Evolutionary conservation across 371 early-diverging fungal genomes (phyloP), one percentile per base, ranked within the genome.

Genomic region (Mortierella sp.): DNA sequence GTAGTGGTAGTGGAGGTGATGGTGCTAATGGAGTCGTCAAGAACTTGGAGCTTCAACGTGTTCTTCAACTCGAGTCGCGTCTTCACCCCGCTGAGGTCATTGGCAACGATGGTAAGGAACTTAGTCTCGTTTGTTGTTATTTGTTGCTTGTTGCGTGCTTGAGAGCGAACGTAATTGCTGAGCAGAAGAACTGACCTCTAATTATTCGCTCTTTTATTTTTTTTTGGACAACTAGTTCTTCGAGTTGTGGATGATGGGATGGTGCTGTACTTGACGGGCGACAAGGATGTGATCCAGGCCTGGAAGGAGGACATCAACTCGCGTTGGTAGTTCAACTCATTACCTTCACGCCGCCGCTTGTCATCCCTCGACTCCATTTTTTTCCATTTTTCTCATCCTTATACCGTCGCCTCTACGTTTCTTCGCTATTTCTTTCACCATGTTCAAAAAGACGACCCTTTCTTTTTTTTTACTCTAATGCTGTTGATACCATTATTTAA

Each of bases 261-360:
- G 84, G 69, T 83, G 13, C 59, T 83, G 43, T 83, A 83, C 43
- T 53, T 83, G 75, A 83, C 84, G 16, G 80, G 84, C 48, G 84
- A 83, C 55, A 77, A 74, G 69, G 84, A 83, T 64, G 72, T 79
- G 34, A 51, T 83, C 40, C 80, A 83, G 21, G 74, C 80, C 14
- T 83, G 84, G 84, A 83, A 80, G 75, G 84, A 83, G 31, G 84
- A 83, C 54, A 83, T 83, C 48, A 83, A 83, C 69, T 77, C 84
- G 26, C 80, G 84, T 44, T 83, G 84, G 84, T 83, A 82, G 75
- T 53, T 21, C 21, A 26, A 59, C 5, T 26, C 31, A 14, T 31
- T 31, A 13, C 14, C 14, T 14, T 14, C 0, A 5, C 31, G 14
- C 59, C 31, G 0, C 59, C 57, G 26, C 10, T 5, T 14, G 13